phyloP scores from a whole-genome alignment of 169 alveolate genomes.

The Condylostoma magnum region DNA sequence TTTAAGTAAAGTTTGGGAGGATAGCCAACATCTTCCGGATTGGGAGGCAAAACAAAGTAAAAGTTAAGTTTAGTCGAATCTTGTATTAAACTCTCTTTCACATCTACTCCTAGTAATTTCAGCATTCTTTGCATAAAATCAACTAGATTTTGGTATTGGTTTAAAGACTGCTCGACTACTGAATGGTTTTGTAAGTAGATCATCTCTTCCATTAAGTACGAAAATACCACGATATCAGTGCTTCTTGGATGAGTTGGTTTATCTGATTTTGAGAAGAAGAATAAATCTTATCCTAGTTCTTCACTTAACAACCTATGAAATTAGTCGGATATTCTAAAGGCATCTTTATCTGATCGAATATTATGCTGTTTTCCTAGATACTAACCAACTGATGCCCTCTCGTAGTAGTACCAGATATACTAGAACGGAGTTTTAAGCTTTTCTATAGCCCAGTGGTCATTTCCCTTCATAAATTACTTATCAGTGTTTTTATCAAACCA shows the following conservation, averaged over 20 bases:
- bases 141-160: neutral
- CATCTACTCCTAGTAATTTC: no score
- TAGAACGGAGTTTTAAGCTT: neutral
- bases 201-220: neutral
- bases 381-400: neutral
- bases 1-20: no score
- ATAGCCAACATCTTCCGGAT: no score
- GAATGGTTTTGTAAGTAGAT: neutral
- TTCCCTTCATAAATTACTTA: neutral
- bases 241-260: constrained; percentile 4
- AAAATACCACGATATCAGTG: constrained; percentile 12
- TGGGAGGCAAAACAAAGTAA: no score
- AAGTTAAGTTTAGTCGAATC: no score
- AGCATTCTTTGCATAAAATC: neutral
- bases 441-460: neutral
- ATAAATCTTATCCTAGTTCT: constrained; percentile 13
- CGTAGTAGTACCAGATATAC: neutral
- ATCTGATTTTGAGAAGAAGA: neutral
- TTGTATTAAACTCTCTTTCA: no score
- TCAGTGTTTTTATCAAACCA: constrained; percentile 12
- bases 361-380: neutral
- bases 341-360: neutral
- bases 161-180: neutral
- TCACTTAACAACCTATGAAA: constrained; percentile 1
- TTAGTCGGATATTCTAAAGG: neutral